These are phyloP conservation scores for Knoxdaviesia capensis DNA, from an alignment of 2,329 filamentous ascomycete genomes.

Conservation along the genomic window DNA sequence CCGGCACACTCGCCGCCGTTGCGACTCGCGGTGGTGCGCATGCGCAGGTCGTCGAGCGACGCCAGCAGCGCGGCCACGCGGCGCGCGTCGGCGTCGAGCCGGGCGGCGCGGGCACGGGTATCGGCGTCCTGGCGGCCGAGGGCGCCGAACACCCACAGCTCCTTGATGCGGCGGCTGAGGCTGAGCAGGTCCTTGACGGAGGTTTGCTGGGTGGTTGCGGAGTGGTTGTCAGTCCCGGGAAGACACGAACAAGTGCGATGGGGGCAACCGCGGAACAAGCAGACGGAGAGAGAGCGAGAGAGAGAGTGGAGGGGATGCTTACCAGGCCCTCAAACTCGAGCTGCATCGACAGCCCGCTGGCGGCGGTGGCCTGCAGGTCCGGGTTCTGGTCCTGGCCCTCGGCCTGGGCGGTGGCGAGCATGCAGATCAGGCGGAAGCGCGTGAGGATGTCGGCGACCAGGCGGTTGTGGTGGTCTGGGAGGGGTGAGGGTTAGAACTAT, in stretches of 20 bases:
- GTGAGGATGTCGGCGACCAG: conserved; percentile 23
- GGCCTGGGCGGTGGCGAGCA: conserved; percentile 20
- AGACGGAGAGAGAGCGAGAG: no score
- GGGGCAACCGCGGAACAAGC: background rate
- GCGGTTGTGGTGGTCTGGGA: conserved; percentile 21
- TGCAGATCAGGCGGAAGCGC: conserved; percentile 21
- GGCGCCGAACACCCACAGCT: conserved; percentile 23
- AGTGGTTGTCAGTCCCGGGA: background rate
- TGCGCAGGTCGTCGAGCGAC: no score
- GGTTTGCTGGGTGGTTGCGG: conserved; percentile 16
- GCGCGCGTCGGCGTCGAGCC: conserved; percentile 15
- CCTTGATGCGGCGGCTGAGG: conserved; percentile 22
- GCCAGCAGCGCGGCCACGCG: conserved; percentile 14
- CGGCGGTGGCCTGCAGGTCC: conserved; percentile 20
- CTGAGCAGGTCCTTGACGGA: conserved; percentile 23
- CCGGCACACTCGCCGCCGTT: no score
- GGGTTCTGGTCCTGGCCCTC: conserved; percentile 14
- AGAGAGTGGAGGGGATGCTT: no score
- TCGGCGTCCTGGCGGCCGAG: conserved; percentile 17
- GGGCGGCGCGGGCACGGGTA: conserved; percentile 15
- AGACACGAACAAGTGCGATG: background rate
- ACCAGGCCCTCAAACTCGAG: conserved; percentile 24
- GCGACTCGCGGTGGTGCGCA: no score
- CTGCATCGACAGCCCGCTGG: conserved; percentile 22
- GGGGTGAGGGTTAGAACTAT: conserved; percentile 5